Base-by-base conservation (phyloP, 257 asterid species). In the Capsicum chinense region DNA sequence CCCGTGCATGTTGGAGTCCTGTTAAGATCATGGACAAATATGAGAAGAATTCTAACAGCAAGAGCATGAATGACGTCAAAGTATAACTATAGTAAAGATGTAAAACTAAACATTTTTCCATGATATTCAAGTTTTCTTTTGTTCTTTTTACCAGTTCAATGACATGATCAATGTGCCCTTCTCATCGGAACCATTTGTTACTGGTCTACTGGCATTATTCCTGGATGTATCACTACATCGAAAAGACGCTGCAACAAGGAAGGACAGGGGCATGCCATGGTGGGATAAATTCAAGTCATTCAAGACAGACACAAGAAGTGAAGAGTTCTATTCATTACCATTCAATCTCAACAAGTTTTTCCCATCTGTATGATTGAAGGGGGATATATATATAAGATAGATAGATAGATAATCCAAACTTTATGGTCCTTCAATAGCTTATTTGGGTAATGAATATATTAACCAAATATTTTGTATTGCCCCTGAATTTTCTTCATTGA, bases 181-280 rank as follows among this genome's bases (percentile, higher is more conserved):
- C 82, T 92, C 98, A 13, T 94, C 98, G 0, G 92, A 97, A 80
- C 85, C 98, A 21, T 97, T 97, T 17, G 92, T 97, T 19, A 98
- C 92, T 15, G 98, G 98, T 5, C 74, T 90, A 7, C 26, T 94
- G 88, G 98, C 96, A 0, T 82, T 93, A 69, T 59, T 93, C 63
- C 84, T 97, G 87, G 99, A 97, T 78, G 84, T 82, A 64, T 91
- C 97, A 0, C 67, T 97, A 87, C 93, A 92, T 6, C 92, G 92
- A 3, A 95, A 95, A 83, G 97, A 92, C 87, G 82, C 59, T 35
- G 47, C 92, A 44, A 85, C 91, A 52, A 87, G 92, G 88, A 97
- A 92, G 85, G 98, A 97, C 35, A 91, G 98, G 58, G 99, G 99
- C 37, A 85, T 93, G 98, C 95, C 90, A 5, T 97, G 98, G 98